phyloP scores from a whole-genome alignment of 768 basidiomycete genomes.

The Lentinus tigrinus region DNA sequence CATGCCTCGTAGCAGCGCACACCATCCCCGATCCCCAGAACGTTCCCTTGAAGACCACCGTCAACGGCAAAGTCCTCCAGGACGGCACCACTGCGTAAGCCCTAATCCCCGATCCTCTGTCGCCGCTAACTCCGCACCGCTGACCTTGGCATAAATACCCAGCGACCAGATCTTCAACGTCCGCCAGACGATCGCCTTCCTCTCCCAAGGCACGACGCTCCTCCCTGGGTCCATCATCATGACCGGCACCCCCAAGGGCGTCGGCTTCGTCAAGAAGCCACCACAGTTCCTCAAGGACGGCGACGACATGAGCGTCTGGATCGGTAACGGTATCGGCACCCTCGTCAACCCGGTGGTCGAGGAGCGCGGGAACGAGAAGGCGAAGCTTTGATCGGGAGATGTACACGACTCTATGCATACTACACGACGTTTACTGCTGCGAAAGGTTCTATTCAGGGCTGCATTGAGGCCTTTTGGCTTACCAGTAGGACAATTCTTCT shows the following conservation, averaged over 20 bases:
- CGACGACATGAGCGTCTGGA: constrained; percentile 66
- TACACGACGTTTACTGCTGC: no score
- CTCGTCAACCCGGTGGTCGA: constrained; percentile 77
- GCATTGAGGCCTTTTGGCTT: no score
- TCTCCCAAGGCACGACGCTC: constrained; percentile 83
- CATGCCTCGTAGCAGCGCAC: constrained; percentile 69
- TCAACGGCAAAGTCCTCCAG: constrained; percentile 72
- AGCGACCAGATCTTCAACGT: constrained; percentile 84
- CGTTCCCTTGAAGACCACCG: constrained; percentile 55
- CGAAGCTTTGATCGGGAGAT: constrained; percentile 43
- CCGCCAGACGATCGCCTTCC: constrained; percentile 72
- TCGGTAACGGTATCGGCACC: constrained; percentile 75
- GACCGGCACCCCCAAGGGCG: constrained; percentile 81
- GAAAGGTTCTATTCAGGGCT: no score
- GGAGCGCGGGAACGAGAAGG: constrained; percentile 41
- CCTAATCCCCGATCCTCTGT: neutral
- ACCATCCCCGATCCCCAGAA: constrained; percentile 66
- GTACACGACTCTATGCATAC: neutral
- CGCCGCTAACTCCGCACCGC: neutral
- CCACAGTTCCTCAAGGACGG: constrained; percentile 70
- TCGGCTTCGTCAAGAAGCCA: constrained; percentile 76
- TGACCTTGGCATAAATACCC: neutral
- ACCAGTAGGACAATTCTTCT: neutral
- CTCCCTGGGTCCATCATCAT: constrained; percentile 80
- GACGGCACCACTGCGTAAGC: constrained; percentile 77